Conservation (phyloP, 2,329 filamentous ascomycete species). For the Microsporum ferrugineum region DNA sequence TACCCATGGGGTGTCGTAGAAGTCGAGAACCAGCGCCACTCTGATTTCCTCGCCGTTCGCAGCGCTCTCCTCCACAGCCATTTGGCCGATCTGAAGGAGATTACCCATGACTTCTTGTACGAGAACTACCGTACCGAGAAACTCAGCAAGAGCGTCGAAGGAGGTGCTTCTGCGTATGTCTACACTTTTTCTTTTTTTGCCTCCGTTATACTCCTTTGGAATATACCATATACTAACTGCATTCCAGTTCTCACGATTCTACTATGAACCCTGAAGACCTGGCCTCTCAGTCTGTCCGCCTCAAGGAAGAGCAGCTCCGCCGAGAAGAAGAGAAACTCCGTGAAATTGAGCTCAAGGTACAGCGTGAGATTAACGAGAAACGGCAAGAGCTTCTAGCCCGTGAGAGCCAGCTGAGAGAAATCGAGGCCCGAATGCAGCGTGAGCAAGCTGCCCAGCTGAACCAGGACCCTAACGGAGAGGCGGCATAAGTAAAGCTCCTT, state of each 20-base stretch:
- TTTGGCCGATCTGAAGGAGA: conserved; percentile 96
- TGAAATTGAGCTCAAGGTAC: conserved; percentile 98
- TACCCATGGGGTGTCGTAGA: conserved; percentile 99
- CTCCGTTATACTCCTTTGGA: neutral
- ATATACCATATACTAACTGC: conserved; percentile 4
- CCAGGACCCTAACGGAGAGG: conserved; percentile 22
- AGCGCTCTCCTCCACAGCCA: conserved; percentile 96
- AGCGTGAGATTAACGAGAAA: conserved; percentile 99
- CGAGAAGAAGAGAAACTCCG: conserved; percentile 99
- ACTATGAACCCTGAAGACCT: conserved; percentile 63
- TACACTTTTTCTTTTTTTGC: neutral
- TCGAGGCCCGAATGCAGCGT: conserved; percentile 92
- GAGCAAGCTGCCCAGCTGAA: conserved; percentile 47
- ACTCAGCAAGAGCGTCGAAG: conserved; percentile 97
- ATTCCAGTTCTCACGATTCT: conserved; percentile 13
- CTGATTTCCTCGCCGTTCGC: conserved; percentile 93
- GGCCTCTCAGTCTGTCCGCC: conserved; percentile 88
- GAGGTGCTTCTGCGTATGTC: conserved; percentile 74
- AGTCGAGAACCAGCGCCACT: conserved; percentile 97
- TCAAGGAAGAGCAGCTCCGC: conserved; percentile 98
- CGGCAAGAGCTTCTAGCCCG: conserved; percentile 93
- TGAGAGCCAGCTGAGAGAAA: conserved; percentile 97
- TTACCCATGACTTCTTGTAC: conserved; percentile 98
- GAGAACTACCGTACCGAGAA: conserved; percentile 99
- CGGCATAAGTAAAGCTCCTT: conserved; percentile 5